Percentiles rank a stretch among this genome's conserved stretches.
Conservation (phyloP, 148 eudicot genomes). For the Persicaria tinctoria region DNA sequence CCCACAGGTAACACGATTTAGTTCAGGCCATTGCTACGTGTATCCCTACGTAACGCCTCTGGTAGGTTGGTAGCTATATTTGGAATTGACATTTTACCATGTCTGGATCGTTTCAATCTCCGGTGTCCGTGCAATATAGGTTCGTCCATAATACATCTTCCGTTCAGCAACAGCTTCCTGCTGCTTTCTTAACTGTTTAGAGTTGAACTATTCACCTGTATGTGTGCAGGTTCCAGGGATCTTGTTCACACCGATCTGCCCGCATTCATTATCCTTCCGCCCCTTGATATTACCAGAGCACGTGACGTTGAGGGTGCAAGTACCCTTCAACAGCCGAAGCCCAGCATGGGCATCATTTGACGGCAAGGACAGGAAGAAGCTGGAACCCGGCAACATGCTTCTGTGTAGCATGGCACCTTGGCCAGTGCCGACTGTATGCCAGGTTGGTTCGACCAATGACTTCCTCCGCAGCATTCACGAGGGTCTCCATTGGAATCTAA, state of each 20-base stretch:
- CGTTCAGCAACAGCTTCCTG: too few relatives aligned
- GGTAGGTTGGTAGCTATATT: too few relatives aligned
- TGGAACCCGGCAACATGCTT: constrained; percentile 70
- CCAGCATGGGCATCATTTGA: constrained; percentile 73
- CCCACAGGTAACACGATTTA: constrained; percentile 54
- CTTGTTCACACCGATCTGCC: constrained; percentile 67
- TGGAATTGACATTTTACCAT: too few relatives aligned
- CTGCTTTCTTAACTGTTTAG: too few relatives aligned
- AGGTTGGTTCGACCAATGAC: constrained; percentile 64
- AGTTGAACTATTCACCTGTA: neutral
- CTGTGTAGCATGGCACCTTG: constrained; percentile 94
- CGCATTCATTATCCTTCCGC: constrained; percentile 20
- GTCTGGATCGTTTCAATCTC: too few relatives aligned
- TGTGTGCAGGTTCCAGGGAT: constrained; percentile 72
- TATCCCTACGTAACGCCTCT: too few relatives aligned
- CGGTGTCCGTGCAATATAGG: too few relatives aligned
- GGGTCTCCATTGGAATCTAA: constrained; percentile 90
- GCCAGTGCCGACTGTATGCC: constrained; percentile 94
- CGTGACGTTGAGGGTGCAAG: constrained; percentile 52
- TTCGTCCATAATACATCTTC: too few relatives aligned
- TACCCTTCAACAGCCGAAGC: constrained; percentile 71
- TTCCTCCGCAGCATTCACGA: constrained; percentile 86
- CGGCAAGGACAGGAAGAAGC: constrained; percentile 53
- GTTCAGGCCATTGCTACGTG: too few relatives aligned
- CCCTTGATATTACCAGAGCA: constrained; percentile 69